Percentiles rank a stretch among this genome's conserved stretches.
Evolutionary conservation across 2,329 filamentous ascomycete species (phyloP).

Genomic region (Colletotrichum musicola): DNA sequence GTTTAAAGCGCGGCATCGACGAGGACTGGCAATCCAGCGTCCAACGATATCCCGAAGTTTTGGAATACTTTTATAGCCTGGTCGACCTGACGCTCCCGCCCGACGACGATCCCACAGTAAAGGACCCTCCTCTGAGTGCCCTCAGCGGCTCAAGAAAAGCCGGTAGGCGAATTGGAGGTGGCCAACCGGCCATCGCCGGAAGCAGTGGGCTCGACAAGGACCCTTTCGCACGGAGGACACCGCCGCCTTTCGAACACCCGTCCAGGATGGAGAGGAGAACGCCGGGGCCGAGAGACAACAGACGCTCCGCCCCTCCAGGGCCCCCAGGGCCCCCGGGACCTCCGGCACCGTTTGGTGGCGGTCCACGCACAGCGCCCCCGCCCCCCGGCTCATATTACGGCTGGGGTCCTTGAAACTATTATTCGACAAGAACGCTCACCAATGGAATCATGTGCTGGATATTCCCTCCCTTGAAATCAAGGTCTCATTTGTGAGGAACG

Average conservation of each 20-base stretch:
- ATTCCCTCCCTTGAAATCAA: neutral
- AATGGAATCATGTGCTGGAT: neutral
- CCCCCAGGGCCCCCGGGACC: slow-evolving; percentile 29
- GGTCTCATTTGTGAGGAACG: slow-evolving; percentile 13
- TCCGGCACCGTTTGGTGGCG: slow-evolving; percentile 22
- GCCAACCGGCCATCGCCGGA: slow-evolving; percentile 52
- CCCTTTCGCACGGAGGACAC: slow-evolving; percentile 54
- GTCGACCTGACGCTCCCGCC: slow-evolving; percentile 75
- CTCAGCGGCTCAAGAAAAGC: slow-evolving; percentile 62
- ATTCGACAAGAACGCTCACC: neutral
- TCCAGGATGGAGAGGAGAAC: slow-evolving; percentile 52
- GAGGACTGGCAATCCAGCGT: slow-evolving; percentile 83
- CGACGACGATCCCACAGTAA: slow-evolving; percentile 71
- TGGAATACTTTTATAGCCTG: slow-evolving; percentile 83
- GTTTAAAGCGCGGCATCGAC: slow-evolving; percentile 80
- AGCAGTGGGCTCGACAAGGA: slow-evolving; percentile 49
- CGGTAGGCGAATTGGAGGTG: slow-evolving; percentile 48
- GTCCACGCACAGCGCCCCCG: slow-evolving; percentile 24
- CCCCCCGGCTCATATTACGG: slow-evolving; percentile 25
- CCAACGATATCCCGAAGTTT: slow-evolving; percentile 82
- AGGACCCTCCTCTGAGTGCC: slow-evolving; percentile 70
- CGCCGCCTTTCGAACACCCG: slow-evolving; percentile 42
- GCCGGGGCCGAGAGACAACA: slow-evolving; percentile 46
- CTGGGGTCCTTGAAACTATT: slow-evolving; percentile 12
- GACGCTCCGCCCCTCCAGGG: slow-evolving; percentile 33